Conservation (phyloP, 179 eudicot species). For the Pouteria campechiana region DNA sequence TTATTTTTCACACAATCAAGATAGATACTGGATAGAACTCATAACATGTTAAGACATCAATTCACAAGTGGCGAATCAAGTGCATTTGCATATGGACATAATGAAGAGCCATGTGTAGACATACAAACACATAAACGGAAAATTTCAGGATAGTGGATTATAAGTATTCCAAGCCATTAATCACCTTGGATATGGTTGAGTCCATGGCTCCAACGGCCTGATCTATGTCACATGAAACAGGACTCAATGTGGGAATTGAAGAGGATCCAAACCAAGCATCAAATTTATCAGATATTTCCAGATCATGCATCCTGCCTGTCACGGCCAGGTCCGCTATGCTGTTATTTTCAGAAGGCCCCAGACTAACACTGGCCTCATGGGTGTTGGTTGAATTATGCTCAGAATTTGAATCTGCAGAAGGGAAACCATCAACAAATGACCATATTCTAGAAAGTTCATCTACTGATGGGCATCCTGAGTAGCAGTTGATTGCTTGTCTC, state of each 20-base stretch:
- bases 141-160: too few relatives aligned
- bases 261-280: constrained; percentile 30
- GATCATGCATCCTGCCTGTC: constrained; percentile 11
- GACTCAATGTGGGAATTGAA: constrained; percentile 20
- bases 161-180: not conserved
- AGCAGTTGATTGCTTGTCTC: constrained; percentile 48
- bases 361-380: too few relatives aligned
- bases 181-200: constrained; percentile 54
- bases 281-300: constrained; percentile 17
- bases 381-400: too few relatives aligned
- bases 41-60: too few relatives aligned
- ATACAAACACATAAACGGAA: too few relatives aligned
- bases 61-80: too few relatives aligned
- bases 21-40: too few relatives aligned
- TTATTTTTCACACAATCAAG: too few relatives aligned
- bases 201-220: constrained; percentile 20
- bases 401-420: constrained; percentile 36
- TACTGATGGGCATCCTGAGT: constrained; percentile 88
- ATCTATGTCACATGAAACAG: constrained; percentile 17
- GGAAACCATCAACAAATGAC: constrained; percentile 55
- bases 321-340: constrained; percentile 8
- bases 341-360: constrained; percentile 13
- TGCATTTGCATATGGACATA: too few relatives aligned
- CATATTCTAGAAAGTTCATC: constrained; percentile 71
- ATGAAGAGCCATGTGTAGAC: too few relatives aligned